Evolutionary conservation across 169 alveolate genomes (phyloP).

Genomic region (Plasmodium reichenowi): DNA sequence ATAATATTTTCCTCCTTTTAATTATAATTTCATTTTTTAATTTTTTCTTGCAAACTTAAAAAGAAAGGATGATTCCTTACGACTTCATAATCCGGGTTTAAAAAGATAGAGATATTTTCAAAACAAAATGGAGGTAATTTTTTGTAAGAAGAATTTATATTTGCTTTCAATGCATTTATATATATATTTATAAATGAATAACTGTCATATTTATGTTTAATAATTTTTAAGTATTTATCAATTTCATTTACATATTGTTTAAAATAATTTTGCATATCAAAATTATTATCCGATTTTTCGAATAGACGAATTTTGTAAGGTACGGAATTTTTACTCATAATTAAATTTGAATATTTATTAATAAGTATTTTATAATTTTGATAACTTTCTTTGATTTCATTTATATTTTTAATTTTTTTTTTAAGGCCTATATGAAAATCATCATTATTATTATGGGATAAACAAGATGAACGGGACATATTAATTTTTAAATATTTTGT

Average conservation of each 20-base stretch:
- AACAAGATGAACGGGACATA: background rate
- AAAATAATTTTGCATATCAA: constrained; percentile 31
- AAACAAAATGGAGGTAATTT: constrained; percentile 51
- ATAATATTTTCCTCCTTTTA: no score
- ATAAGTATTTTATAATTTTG: constrained; percentile 8
- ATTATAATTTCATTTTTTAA: background rate
- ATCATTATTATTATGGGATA: constrained; percentile 8
- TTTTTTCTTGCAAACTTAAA: constrained; percentile 62
- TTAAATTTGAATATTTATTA: constrained; percentile 21
- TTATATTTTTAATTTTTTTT: constrained; percentile 46
- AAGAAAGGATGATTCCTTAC: constrained; percentile 46
- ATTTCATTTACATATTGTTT: constrained; percentile 42
- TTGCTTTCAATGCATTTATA: constrained; percentile 32
- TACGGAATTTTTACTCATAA: constrained; percentile 19
- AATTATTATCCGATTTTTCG: constrained; percentile 9
- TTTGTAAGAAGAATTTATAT: constrained; percentile 38
- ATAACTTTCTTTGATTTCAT: constrained; percentile 42
- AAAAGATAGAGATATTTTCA: constrained; percentile 48
- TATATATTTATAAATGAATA: constrained; percentile 12
- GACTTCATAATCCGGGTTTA: constrained; percentile 50
- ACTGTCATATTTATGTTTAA: constrained; percentile 16
- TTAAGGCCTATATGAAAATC: constrained; percentile 31
- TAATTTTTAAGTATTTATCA: constrained; percentile 16
- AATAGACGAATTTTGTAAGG: constrained; percentile 37
- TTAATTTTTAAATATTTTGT: constrained; percentile 41